Evolutionary conservation across 2,329 filamentous ascomycete genomes (phyloP).

Genomic region (Xylariaceae sp.): DNA sequence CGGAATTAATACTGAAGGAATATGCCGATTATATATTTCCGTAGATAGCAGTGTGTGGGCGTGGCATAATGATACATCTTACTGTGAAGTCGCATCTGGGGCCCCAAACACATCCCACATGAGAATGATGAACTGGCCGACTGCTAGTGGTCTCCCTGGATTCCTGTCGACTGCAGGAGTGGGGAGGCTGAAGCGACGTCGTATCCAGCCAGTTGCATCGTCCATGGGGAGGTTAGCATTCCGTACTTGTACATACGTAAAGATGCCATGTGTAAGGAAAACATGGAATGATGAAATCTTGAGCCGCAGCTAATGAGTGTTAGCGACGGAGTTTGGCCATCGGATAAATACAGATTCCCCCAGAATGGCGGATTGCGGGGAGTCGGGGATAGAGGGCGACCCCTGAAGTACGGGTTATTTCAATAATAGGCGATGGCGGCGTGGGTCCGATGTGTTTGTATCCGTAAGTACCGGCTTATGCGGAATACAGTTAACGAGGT

Average conservation of each 20-base stretch:
- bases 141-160: background rate
- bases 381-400: background rate
- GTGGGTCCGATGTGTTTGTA: too few relatives aligned
- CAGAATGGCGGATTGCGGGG: background rate
- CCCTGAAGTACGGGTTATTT: background rate
- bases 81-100: background rate
- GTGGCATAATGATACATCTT: background rate
- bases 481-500: too few relatives aligned
- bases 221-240: background rate
- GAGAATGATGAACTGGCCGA: background rate
- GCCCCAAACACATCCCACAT: background rate
- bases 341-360: background rate
- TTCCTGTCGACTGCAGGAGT: background rate
- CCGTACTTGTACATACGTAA: background rate
- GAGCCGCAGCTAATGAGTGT: background rate
- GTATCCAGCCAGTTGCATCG: background rate
- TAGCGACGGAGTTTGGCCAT: background rate
- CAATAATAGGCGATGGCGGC: background rate
- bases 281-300: background rate
- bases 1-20: conserved; percentile 15
- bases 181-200: background rate
- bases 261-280: background rate
- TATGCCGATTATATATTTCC: background rate
- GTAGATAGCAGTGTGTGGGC: background rate
- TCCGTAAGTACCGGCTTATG: too few relatives aligned